phyloP scores from a whole-genome alignment of 768 basidiomycete genomes.

The Leccinum imitatum region DNA sequence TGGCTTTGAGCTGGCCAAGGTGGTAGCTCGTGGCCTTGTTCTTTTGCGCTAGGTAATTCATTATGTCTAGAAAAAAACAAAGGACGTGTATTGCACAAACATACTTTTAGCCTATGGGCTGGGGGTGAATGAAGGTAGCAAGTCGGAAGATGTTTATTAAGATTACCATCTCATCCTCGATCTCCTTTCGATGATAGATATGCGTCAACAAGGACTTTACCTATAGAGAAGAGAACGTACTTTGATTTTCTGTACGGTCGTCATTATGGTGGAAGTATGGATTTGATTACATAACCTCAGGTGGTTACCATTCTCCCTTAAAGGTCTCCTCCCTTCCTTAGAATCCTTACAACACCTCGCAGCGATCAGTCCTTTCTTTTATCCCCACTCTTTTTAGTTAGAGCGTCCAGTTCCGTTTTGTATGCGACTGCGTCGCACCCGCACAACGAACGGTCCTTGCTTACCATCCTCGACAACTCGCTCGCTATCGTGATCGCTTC shows the following conservation, averaged over 20 bases:
- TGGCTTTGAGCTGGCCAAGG: constrained; percentile 95
- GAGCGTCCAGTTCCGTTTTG: constrained; percentile 18
- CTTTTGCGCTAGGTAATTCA: constrained; percentile 70
- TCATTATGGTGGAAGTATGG: constrained; percentile 46
- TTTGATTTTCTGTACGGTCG: constrained; percentile 90
- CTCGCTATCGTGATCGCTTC: constrained; percentile 24
- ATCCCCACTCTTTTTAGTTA: constrained; percentile 24
- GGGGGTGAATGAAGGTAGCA: constrained; percentile 27
- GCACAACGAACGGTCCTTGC: constrained; percentile 24
- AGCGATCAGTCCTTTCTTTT: constrained; percentile 22
- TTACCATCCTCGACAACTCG: constrained; percentile 23
- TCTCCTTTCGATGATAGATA: constrained; percentile 53
- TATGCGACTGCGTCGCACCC: constrained; percentile 38
- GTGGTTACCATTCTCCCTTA: constrained; percentile 6
- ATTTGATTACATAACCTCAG: constrained; percentile 16
- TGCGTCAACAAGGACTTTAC: constrained; percentile 10
- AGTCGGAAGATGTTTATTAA: constrained; percentile 11
- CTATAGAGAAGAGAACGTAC: constrained; percentile 37
- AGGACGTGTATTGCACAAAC: constrained; percentile 26
- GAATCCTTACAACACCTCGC: constrained; percentile 12
- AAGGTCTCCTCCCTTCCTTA: constrained; percentile 3
- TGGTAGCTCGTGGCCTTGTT: constrained; percentile 97
- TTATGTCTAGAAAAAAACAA: constrained; percentile 11
- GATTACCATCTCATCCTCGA: constrained; percentile 96
- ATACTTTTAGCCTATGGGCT: constrained; percentile 72